Conservation (phyloP, 2,329 filamentous ascomycete genomes). For the Talaromyces albobiverticillius region DNA sequence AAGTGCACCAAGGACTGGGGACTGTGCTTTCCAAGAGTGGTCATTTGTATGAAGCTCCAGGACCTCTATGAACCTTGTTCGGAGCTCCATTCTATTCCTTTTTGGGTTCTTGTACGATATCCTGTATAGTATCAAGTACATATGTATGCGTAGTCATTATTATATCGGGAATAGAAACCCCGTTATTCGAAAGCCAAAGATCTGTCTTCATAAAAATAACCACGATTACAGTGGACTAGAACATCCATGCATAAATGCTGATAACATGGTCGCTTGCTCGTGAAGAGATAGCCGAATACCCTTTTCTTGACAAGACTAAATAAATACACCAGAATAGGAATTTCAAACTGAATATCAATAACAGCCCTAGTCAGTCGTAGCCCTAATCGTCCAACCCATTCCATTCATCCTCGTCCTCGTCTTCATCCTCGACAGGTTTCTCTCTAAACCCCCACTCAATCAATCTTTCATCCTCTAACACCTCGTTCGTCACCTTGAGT, state of each 20-base stretch:
- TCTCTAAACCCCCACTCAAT: constrained; percentile 53
- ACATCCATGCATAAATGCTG: too few species aligned
- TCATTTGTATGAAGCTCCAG: constrained; percentile 64
- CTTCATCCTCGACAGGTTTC: constrained; percentile 34
- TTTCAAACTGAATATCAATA: background rate
- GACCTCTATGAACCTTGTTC: constrained; percentile 24
- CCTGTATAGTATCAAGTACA: constrained; percentile 10
- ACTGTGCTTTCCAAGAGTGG: constrained; percentile 77
- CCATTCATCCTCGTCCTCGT: constrained; percentile 10
- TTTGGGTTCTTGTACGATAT: constrained; percentile 7
- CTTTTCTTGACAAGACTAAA: background rate
- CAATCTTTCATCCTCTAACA: constrained; percentile 71
- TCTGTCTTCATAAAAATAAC: too few species aligned
- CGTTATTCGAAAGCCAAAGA: too few species aligned
- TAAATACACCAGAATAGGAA: background rate
- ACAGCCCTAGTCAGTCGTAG: too few species aligned
- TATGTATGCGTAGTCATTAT: background rate
- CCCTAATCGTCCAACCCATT: constrained; percentile 12
- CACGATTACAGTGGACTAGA: too few species aligned
- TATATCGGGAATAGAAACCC: background rate
- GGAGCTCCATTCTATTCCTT: background rate
- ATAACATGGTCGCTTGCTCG: too few species aligned
- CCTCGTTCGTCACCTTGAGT: constrained; percentile 61
- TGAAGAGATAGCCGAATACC: too few species aligned
- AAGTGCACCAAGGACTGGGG: constrained; percentile 78